These are phyloP conservation scores for Septoria petroselini DNA, from an alignment of 2,329 filamentous ascomycete species.

Conservation along the genomic window DNA sequence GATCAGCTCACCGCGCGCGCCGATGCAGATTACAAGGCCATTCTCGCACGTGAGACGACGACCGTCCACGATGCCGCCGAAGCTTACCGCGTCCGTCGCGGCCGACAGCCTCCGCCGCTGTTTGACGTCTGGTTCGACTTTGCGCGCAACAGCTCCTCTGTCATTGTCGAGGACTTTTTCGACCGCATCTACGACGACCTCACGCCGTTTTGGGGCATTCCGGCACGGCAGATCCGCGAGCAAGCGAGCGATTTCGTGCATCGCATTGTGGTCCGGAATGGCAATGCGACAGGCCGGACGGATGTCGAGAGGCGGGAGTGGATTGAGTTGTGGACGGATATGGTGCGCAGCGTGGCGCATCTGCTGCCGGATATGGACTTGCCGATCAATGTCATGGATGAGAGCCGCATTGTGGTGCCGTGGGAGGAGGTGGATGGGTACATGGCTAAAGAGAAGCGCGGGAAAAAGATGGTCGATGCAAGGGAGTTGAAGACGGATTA, in stretches of 20 bases:
- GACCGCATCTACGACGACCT: constrained; percentile 53
- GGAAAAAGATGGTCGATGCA: constrained; percentile 32
- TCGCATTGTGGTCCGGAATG: constrained; percentile 43
- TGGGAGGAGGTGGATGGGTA: constrained; percentile 47
- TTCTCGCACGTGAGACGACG: constrained; percentile 40
- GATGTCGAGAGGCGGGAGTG: constrained; percentile 36
- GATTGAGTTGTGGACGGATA: constrained; percentile 44
- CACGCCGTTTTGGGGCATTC: constrained; percentile 50
- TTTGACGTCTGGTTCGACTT: constrained; percentile 51
- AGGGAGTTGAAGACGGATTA: constrained; percentile 35
- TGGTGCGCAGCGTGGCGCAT: constrained; percentile 40
- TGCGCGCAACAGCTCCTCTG: constrained; percentile 42
- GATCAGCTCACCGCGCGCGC: constrained; percentile 40
- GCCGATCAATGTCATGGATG: constrained; percentile 51
- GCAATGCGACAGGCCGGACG: constrained; percentile 37
- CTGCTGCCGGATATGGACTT: constrained; percentile 48
- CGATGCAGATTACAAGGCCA: constrained; percentile 32
- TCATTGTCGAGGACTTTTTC: constrained; percentile 52
- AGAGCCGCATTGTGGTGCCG: constrained; percentile 47
- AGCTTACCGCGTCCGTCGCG: constrained; percentile 45
- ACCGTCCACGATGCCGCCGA: constrained; percentile 41
- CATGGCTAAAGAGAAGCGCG: constrained; percentile 36
- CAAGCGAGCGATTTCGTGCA: constrained; percentile 41
- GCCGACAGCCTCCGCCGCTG: constrained; percentile 50
- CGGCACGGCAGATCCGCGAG: constrained; percentile 43